Evolutionary conservation across 164 flowering plant genomes (phyloP).

Genomic region (Euptelea pleiosperma): DNA sequence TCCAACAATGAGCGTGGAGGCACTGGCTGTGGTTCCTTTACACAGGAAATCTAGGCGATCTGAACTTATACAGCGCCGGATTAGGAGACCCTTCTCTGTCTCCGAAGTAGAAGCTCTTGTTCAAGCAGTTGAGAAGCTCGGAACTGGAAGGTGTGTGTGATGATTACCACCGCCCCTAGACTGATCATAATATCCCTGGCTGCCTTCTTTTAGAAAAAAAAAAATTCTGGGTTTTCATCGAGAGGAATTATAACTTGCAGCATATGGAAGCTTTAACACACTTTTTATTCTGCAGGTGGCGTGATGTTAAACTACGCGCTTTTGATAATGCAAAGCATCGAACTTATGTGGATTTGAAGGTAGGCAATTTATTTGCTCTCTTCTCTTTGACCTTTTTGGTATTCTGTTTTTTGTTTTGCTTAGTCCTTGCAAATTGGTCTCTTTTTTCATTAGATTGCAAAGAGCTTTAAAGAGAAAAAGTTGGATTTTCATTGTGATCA

Average conservation of each 20-base stretch:
- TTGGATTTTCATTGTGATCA: too few species aligned
- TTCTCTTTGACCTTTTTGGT: not conserved
- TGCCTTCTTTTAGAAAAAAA: too few species aligned
- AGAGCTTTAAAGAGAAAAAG: too few species aligned
- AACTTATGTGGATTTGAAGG: conserved; percentile 98
- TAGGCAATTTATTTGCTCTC: conserved; percentile 20
- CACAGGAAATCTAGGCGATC: conserved; percentile 55
- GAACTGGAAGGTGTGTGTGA: conserved; percentile 89
- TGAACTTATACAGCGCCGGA: conserved; percentile 75
- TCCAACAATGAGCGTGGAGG: conserved; percentile 45
- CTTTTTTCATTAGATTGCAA: too few species aligned
- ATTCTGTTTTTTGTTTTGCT: not conserved
- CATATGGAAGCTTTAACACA: conserved; percentile 1
- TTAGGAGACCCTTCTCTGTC: conserved; percentile 88
- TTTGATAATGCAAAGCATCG: conserved; percentile 93
- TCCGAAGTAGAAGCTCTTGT: conserved; percentile 94
- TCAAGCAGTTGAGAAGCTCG: conserved; percentile 91
- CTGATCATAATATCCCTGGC: too few species aligned
- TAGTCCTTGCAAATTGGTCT: too few species aligned
- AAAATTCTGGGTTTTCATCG: not conserved
- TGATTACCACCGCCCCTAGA: too few species aligned
- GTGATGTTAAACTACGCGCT: conserved; percentile 79
- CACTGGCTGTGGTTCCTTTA: conserved; percentile 48
- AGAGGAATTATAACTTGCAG: not conserved
- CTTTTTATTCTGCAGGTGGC: conserved; percentile 57